Evolutionary conservation across 805 yeast genomes (phyloP).

Genomic region (Naumovozyma baii): DNA sequence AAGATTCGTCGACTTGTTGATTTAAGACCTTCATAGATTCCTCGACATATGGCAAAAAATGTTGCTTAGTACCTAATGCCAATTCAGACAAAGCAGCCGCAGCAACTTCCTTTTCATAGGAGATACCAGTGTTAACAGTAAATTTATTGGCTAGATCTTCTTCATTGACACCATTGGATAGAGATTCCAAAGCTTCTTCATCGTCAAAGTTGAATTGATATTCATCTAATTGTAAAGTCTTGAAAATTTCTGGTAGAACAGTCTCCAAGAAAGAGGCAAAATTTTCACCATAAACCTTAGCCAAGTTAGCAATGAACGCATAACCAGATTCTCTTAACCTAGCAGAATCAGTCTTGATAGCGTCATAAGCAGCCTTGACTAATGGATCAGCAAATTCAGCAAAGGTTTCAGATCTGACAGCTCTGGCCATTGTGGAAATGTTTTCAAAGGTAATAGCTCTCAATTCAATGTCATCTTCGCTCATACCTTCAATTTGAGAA

Average conservation of each 20-base stretch:
- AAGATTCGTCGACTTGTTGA: slow-evolving; percentile 74
- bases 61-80: slow-evolving; percentile 76
- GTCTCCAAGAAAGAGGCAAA: slow-evolving; percentile 77
- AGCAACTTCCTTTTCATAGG: slow-evolving; percentile 94
- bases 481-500: slow-evolving; percentile 61
- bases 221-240: slow-evolving; percentile 80
- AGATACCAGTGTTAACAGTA: slow-evolving; percentile 87
- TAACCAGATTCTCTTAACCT: slow-evolving; percentile 92
- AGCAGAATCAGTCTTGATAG: slow-evolving; percentile 67
- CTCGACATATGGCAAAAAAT: slow-evolving; percentile 70
- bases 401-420: slow-evolving; percentile 88
- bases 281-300: slow-evolving; percentile 87
- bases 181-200: slow-evolving; percentile 37
- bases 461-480: slow-evolving; percentile 84
- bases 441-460: slow-evolving; percentile 90
- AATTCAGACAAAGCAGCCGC: slow-evolving; percentile 81
- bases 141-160: slow-evolving; percentile 62
- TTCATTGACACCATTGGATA: slow-evolving; percentile 43
- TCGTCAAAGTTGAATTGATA: slow-evolving; percentile 54
- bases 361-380: slow-evolving; percentile 75
- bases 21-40: slow-evolving; percentile 51
- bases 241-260: slow-evolving; percentile 74
- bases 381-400: slow-evolving; percentile 78
- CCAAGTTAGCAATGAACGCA: slow-evolving; percentile 86
- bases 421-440: slow-evolving; percentile 88